A percentile compares a stretch with the other conserved stretches of the same genome.
These are phyloP conservation scores for Lactarius tabidus DNA, from an alignment of 768 basidiomycete species.

Conservation along the genomic window DNA sequence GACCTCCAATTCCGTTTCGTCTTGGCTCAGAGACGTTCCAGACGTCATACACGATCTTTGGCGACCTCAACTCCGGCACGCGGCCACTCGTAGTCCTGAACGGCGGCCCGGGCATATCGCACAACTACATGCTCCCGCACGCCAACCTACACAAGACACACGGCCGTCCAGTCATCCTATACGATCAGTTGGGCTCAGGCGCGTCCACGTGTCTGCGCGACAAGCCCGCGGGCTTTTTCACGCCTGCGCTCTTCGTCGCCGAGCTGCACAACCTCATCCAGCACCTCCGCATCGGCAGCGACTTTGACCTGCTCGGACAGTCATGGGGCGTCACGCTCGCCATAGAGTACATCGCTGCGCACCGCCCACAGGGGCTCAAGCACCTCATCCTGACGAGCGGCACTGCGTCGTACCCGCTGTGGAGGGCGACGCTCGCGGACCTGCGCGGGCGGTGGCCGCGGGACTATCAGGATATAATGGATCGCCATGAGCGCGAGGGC, in stretches of 20 bases:
- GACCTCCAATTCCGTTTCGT: background rate
- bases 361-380: slow-evolving; percentile 34
- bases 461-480: background rate
- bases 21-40: background rate
- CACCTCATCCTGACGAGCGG: slow-evolving; percentile 32
- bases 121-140: slow-evolving; percentile 12
- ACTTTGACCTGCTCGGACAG: slow-evolving; percentile 43
- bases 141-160: background rate
- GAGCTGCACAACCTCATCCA: slow-evolving; percentile 43
- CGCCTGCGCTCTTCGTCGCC: slow-evolving; percentile 45
- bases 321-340: slow-evolving; percentile 46
- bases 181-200: slow-evolving; percentile 51
- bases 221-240: slow-evolving; percentile 47
- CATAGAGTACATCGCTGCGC: slow-evolving; percentile 28
- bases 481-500: too few species aligned
- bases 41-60: slow-evolving; percentile 12
- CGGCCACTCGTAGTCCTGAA: slow-evolving; percentile 8
- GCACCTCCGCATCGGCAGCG: slow-evolving; percentile 43
- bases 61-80: slow-evolving; percentile 5
- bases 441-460: background rate
- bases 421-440: slow-evolving; percentile 22
- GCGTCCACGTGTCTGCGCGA: slow-evolving; percentile 50
- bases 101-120: background rate
- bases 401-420: slow-evolving; percentile 32
- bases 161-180: background rate